Evolutionary conservation across 2,329 filamentous ascomycete genomes (phyloP), one percentile per base, ranked within the genome.

Genomic region (Ilyonectria robusta): DNA sequence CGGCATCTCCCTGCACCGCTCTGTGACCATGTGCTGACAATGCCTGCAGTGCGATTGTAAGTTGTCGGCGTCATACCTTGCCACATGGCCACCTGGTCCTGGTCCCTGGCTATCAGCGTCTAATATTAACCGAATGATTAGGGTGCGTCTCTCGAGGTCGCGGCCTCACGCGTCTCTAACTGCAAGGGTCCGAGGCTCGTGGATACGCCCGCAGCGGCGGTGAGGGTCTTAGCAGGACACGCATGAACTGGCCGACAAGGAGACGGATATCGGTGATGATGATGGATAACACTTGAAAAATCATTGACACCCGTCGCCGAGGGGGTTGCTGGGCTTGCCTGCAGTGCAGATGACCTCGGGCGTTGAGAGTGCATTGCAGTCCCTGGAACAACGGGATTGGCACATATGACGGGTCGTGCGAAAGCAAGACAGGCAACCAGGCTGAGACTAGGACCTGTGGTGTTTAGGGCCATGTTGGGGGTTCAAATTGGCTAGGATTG

Each of bases 31-130:
- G 53, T 67, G 68, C 81, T 83, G 75, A 84, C 73, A 9, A 23
- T 40, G 10, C 29, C 33, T 60, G 17, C 63, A 86, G 84, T 86
- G 85, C 69, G 84, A 86, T 60, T 86, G 84, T 86, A 82, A 62
- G 82, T 66, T 17, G 13, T 17, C 15, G 40, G 40, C 40, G 40
- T 42, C 40, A 53, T 53, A 13, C 50, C 50, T 15, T 35, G 50
- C 31, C 31, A 17, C 31, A 35, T 23, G 50, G 50, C 29, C 31
- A 33, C 31, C 37, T 6, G 37, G 13, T 13, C 37, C 37, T 40
- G 37, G 37, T 40, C 37, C 40, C 5, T 42, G 2, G 26, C 54
- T 23, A n/a, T 42, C 17, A 21, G n/a, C n/a, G 23, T 31, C 47
- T 29, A n/a, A 66, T 67, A 53, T 67, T 72, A 57, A 72, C 68